Conservation (phyloP, 2,329 filamentous ascomycete species). For the Periconia sp. region DNA sequence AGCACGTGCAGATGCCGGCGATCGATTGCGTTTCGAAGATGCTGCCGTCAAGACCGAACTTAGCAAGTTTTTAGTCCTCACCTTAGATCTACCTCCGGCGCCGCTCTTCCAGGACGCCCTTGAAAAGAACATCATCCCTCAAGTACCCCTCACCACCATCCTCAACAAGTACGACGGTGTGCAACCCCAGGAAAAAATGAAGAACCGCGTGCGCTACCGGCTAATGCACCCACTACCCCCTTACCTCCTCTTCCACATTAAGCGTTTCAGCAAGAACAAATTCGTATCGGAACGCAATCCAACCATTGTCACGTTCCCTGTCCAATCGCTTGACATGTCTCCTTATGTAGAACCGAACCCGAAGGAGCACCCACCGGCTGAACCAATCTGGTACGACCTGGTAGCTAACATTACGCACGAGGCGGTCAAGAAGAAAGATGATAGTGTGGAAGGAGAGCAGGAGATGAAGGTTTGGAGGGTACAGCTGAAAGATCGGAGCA, state of each 20-base stretch:
- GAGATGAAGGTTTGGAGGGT: conserved; percentile 96
- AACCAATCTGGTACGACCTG: conserved; percentile 93
- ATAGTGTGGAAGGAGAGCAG: conserved; percentile 84
- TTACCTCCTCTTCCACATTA: conserved; percentile 92
- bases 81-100: conserved; percentile 87
- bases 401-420: conserved; percentile 94
- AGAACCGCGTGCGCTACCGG: conserved; percentile 86
- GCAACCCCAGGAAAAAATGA: conserved; percentile 84
- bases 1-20: conserved; percentile 83
- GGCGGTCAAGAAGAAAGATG: conserved; percentile 76
- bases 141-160: conserved; percentile 76
- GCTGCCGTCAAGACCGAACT: conserved; percentile 80
- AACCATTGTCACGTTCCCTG: conserved; percentile 96
- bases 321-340: conserved; percentile 81
- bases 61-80: conserved; percentile 87
- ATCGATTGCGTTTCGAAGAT: conserved; percentile 91
- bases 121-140: conserved; percentile 94
- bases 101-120: conserved; percentile 96
- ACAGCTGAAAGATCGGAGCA: conserved; percentile 80
- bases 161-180: conserved; percentile 92
- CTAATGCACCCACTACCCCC: conserved; percentile 89
- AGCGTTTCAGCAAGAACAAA: conserved; percentile 95
- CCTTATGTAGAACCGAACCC: conserved; percentile 93
- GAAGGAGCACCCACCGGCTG: conserved; percentile 69
- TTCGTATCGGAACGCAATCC: conserved; percentile 96